Evolutionary conservation across 257 asterid genomes (phyloP), one percentile per base, ranked within the genome.

Genomic region (Solanum bulbocastanum): DNA sequence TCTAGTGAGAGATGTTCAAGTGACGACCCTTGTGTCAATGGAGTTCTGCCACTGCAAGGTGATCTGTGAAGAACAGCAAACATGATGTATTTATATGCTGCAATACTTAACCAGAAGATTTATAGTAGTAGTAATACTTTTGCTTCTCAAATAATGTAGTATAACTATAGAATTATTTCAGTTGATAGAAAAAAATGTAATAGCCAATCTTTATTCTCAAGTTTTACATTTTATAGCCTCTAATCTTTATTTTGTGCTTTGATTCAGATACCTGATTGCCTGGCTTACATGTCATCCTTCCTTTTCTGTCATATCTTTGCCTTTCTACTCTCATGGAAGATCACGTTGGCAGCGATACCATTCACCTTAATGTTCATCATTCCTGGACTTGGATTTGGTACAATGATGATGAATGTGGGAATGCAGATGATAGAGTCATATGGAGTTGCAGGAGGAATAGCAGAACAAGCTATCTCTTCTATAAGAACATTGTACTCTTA

Each of bases 381-480:
- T 81, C 98, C 98, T 0, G 98, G 92, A n/a, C 98, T 95, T 27
- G 98, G 95, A 89, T 95, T 94, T 3, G 98, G 98, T 40, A 93
- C 91, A 42, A 90, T 92, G 90, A 95, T 94, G 98, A 95, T 94
- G 98, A 91, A 91, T 3, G 95, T 93, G 16, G 96, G 90, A 0
- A 93, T 94, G 92, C 87, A 94, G 90, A 89, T 90, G 25, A 90
- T 95, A 14, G 96, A 88, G 75, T 94, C 98, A 0, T 95, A 95
- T n/a, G 95, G 93, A 0, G 90, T 94, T 0, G 95, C 98, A 0
- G 98, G 98, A 4, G 94, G 98, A 7, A 93, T 95, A 33, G 98
- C 96, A 74, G 95, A 95, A 65, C 98, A 95, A 90, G 98, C 98
- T 3, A 91, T 95, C 76, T 95, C 98, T 49, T 93, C 96, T 1